Percentiles rank a stretch among this genome's conserved stretches.
These are phyloP conservation scores for Suillus brevipes DNA, from an alignment of 768 basidiomycete species.

Conservation along the genomic window DNA sequence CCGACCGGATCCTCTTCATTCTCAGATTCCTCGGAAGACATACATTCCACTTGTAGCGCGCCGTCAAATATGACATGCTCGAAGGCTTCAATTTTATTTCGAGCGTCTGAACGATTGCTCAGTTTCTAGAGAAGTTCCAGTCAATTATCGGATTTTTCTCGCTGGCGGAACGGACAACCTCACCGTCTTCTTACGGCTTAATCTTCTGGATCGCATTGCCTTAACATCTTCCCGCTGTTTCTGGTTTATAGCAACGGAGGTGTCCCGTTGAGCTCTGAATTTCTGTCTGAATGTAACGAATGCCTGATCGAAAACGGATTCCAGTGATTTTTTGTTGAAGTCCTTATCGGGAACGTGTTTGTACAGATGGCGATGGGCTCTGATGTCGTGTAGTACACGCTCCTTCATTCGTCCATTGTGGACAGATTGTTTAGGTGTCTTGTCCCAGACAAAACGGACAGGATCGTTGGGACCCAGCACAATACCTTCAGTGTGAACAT, in stretches of 20 bases:
- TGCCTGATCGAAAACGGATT: conserved; percentile 66
- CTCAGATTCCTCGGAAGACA: conserved; percentile 81
- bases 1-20: conserved; percentile 40
- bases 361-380: conserved; percentile 54
- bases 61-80: conserved; percentile 68
- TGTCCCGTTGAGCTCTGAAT: conserved; percentile 60
- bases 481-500: conserved; percentile 57
- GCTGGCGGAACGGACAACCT: conserved; percentile 20
- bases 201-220: conserved; percentile 59
- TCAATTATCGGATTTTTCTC: not conserved
- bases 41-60: conserved; percentile 71
- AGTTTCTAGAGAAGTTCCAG: conserved; percentile 54
- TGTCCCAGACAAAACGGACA: conserved; percentile 78
- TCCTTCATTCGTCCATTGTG: conserved; percentile 75
- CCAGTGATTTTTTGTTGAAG: conserved; percentile 60
- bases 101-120: conserved; percentile 58
- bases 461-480: conserved; percentile 48
- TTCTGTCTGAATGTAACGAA: conserved; percentile 70
- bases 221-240: conserved; percentile 62
- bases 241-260: conserved; percentile 38
- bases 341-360: conserved; percentile 65
- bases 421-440: conserved; percentile 71
- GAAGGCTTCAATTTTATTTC: conserved; percentile 52
- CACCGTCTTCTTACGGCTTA: conserved; percentile 64
- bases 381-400: conserved; percentile 61